Conservation (phyloP, 352 stramenopile species). For the Pythium vanterpoolii region DNA sequence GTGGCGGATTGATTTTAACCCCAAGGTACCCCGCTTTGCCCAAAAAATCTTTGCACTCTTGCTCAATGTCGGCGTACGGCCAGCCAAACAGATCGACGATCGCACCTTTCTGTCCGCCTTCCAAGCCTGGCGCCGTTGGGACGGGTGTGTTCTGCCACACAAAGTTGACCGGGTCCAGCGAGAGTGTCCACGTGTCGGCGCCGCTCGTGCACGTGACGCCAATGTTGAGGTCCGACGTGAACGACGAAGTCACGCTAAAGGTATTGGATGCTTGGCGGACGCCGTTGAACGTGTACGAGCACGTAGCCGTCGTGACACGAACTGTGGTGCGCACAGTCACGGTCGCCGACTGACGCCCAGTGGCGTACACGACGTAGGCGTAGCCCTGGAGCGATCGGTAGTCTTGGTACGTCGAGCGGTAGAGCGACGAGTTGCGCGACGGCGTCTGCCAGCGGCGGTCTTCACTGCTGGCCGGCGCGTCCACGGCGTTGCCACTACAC, state of each 20-base stretch:
- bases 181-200: conserved; percentile 31
- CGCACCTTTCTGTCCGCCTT: conserved; percentile 49
- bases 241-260: conserved; percentile 22
- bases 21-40: conserved; percentile 66
- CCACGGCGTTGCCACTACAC: neutral
- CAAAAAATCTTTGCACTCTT: conserved; percentile 58
- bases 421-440: conserved; percentile 33
- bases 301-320: conserved; percentile 23
- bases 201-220: conserved; percentile 24
- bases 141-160: conserved; percentile 49
- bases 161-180: conserved; percentile 63
- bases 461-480: conserved; percentile 13
- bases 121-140: conserved; percentile 28
- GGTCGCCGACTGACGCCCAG: conserved; percentile 29
- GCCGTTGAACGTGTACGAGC: conserved; percentile 41
- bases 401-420: conserved; percentile 38
- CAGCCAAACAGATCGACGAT: conserved; percentile 72
- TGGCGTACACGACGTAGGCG: conserved; percentile 39
- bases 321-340: conserved; percentile 38
- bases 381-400: conserved; percentile 37
- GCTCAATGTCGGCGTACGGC: conserved; percentile 59
- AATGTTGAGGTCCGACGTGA: conserved; percentile 35
- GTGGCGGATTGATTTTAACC: conserved; percentile 65
- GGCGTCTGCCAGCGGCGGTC: conserved; percentile 45
- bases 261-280: conserved; percentile 17